Conservation (phyloP, 2,329 filamentous ascomycete species). For the Claviceps humidiphila region DNA sequence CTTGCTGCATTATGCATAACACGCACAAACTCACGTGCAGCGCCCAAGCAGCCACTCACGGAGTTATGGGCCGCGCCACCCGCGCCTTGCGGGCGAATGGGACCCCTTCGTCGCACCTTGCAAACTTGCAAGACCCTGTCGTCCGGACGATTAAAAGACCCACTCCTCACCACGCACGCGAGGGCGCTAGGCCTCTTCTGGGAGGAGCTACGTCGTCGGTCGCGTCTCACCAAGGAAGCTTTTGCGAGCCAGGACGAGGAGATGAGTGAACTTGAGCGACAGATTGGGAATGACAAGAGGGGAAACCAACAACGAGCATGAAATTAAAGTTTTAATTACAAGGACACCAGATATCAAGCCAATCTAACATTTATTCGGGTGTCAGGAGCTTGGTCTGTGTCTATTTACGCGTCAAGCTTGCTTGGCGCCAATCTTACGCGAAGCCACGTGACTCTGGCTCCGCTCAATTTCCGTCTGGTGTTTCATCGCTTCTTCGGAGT, state of each 20-base stretch:
- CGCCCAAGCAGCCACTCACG: slow-evolving; percentile 1
- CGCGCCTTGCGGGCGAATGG: neutral
- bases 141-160: slow-evolving; percentile 2
- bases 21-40: neutral
- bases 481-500: no score
- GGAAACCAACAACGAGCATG: no score
- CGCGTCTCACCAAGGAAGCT: slow-evolving; percentile 4
- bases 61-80: neutral
- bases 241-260: neutral
- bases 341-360: no score
- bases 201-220: neutral
- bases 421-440: neutral
- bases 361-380: no score
- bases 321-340: no score
- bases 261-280: neutral
- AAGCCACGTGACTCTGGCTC: slow-evolving; percentile 1
- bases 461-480: no score
- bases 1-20: neutral
- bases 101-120: no score
- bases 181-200: neutral
- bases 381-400: no score
- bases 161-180: neutral
- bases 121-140: neutral
- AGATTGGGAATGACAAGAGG: neutral
- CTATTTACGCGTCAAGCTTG: no score